phyloP scores from a whole-genome alignment of 225 moss, liverwort and hornwort genomes.

The Thuidium tamariscinum region DNA sequence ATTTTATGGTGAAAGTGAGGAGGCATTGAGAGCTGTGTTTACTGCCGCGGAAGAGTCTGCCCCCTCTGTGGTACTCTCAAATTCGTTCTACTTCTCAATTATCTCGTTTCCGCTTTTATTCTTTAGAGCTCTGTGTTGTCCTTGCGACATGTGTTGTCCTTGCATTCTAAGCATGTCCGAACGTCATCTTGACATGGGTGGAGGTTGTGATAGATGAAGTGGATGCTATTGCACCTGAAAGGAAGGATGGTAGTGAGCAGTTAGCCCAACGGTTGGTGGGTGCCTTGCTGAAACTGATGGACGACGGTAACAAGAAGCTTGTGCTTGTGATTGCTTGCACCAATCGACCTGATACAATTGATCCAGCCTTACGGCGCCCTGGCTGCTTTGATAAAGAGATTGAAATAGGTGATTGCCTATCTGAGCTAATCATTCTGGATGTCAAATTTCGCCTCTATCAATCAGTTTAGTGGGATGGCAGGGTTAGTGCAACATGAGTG shows the following conservation, averaged over 20 bases:
- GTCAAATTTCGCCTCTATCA: too few species aligned
- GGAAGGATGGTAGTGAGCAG: constrained; percentile 82
- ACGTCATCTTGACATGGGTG: background rate
- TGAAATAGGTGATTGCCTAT: too few species aligned
- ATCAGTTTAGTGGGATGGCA: too few species aligned
- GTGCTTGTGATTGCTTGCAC: constrained; percentile 86
- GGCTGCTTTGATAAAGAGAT: constrained; percentile 93
- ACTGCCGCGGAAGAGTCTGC: too few species aligned
- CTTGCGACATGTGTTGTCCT: background rate
- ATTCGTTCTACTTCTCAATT: background rate
- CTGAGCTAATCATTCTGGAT: too few species aligned
- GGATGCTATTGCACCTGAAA: constrained; percentile 85
- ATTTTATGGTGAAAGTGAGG: constrained; percentile 91
- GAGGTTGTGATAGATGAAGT: constrained; percentile 97
- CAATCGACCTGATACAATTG: constrained; percentile 85
- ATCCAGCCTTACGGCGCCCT: constrained; percentile 88
- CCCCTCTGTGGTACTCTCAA: constrained; percentile 74
- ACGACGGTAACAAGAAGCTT: constrained; percentile 62
- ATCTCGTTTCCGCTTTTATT: background rate
- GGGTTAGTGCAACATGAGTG: too few species aligned
- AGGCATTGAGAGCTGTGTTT: constrained; percentile 54
- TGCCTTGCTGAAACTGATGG: constrained; percentile 75
- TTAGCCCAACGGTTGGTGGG: constrained; percentile 84
- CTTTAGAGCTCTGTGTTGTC: background rate
- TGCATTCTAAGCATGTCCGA: background rate